phyloP scores from a whole-genome alignment of 2,329 filamentous ascomycete genomes.

The Pestalotiopsis sp. region DNA sequence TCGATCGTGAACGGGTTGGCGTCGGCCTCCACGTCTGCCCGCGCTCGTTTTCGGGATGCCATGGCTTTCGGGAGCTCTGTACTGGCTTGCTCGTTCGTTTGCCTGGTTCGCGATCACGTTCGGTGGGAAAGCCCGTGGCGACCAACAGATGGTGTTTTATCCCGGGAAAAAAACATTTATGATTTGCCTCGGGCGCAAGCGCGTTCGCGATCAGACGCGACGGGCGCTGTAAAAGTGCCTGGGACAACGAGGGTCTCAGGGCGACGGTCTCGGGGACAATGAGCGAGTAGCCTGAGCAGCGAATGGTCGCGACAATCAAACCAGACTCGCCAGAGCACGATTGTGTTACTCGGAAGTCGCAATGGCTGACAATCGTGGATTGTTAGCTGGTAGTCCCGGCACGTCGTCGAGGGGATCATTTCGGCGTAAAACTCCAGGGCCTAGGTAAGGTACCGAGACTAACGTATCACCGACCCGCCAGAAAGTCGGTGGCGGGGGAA shows the following conservation, averaged over 20 bases:
- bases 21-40: conserved; percentile 47
- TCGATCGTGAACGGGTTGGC: conserved; percentile 58
- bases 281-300: not conserved
- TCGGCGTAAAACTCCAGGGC: not conserved
- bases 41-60: conserved; percentile 54
- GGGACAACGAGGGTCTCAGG: not conserved
- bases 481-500: not conserved
- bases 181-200: not conserved
- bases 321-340: not conserved
- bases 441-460: not conserved
- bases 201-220: not conserved
- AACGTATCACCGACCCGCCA: not conserved
- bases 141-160: no score
- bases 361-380: not conserved
- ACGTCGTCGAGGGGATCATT: not conserved
- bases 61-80: conserved; percentile 27
- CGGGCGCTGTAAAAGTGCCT: not conserved
- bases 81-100: not conserved
- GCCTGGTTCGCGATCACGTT: not conserved
- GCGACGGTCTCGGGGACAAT: not conserved
- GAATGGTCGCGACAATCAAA: not conserved
- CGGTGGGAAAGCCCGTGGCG: no score
- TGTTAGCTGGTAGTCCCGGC: not conserved
- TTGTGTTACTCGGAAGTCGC: not conserved
- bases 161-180: no score